Conservation (phyloP, 108 stramenopile species). For the Craspedostauros australis region DNA sequence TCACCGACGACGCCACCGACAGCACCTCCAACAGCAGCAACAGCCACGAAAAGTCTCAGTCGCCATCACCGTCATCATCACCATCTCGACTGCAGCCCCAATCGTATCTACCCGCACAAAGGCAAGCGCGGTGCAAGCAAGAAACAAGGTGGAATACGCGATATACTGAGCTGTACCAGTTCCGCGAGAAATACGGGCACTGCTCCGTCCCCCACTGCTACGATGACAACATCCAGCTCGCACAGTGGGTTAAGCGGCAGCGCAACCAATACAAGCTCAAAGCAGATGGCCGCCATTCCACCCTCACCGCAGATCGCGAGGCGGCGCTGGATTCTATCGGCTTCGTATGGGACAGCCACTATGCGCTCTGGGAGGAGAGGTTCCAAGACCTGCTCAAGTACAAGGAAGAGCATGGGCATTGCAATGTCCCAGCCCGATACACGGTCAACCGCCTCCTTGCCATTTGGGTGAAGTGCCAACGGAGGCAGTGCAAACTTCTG, state of each 20-base stretch:
- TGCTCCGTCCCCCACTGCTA: not conserved
- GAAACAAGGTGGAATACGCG: no score
- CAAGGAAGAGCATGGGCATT: slow-evolving; percentile 21
- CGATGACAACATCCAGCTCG: not conserved
- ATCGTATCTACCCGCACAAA: no score
- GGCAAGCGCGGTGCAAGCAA: no score
- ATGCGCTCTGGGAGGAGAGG: slow-evolving; percentile 7
- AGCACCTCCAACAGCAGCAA: no score
- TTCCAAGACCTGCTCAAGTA: slow-evolving; percentile 15
- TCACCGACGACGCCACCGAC: no score
- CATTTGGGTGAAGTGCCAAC: slow-evolving; percentile 52
- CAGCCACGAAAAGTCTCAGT: no score
- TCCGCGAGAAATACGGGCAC: slow-evolving; percentile 1
- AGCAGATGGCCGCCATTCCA: slow-evolving; percentile 19
- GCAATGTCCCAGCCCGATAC: slow-evolving; percentile 25
- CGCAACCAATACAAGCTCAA: slow-evolving; percentile 35
- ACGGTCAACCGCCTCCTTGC: slow-evolving; percentile 37
- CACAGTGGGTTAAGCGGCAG: slow-evolving; percentile 32
- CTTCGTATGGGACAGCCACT: slow-evolving; percentile 42
- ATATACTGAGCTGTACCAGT: not conserved
- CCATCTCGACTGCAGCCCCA: no score
- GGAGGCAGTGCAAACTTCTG: slow-evolving; percentile 37
- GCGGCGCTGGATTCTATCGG: slow-evolving; percentile 33
- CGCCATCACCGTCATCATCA: no score
- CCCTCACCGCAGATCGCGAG: slow-evolving; percentile 36